Conservation (phyloP, 345 rosid genomes). For the Melastoma malabathricum region DNA sequence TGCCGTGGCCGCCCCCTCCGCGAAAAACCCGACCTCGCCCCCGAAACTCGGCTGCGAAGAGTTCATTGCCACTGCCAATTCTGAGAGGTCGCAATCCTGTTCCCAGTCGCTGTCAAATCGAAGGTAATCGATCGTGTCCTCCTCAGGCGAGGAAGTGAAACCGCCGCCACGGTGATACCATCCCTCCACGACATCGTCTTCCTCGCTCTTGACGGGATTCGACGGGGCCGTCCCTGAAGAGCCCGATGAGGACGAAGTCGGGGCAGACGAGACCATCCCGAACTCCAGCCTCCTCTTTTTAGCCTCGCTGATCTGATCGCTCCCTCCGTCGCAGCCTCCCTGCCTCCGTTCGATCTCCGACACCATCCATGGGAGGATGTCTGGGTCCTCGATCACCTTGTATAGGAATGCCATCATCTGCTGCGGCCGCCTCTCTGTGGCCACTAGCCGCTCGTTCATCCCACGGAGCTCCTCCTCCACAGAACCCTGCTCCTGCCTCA, state of each 20-base stretch:
- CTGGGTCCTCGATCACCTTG: constrained; percentile 75
- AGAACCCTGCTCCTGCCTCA: constrained; percentile 58
- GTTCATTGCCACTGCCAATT: not conserved
- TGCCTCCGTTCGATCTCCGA: constrained; percentile 31
- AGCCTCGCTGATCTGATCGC: not conserved
- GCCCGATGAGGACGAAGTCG: constrained; percentile 17
- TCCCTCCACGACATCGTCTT: constrained; percentile 21
- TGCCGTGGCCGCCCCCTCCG: constrained; percentile 18
- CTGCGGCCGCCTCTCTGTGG: constrained; percentile 74
- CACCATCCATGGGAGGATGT: constrained; percentile 55
- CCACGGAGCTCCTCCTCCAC: constrained; percentile 48
- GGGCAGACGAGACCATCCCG: constrained; percentile 8
- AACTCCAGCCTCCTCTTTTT: constrained; percentile 41
- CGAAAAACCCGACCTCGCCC: constrained; percentile 15
- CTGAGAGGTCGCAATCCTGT: constrained; percentile 10
- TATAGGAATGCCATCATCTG: constrained; percentile 86
- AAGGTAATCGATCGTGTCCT: too few relatives aligned
- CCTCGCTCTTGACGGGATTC: constrained; percentile 39
- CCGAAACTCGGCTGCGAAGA: not conserved
- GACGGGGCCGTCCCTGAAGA: constrained; percentile 32
- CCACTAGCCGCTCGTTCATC: constrained; percentile 61
- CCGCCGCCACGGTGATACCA: constrained; percentile 15
- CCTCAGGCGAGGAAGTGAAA: constrained; percentile 22
- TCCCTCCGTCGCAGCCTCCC: constrained; percentile 5
- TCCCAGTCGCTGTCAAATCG: constrained; percentile 15